A percentile compares a stretch with the other conserved stretches of the same genome.
phyloP scores from a whole-genome alignment of 768 basidiomycete genomes.

The Butyriboletus loyo region DNA sequence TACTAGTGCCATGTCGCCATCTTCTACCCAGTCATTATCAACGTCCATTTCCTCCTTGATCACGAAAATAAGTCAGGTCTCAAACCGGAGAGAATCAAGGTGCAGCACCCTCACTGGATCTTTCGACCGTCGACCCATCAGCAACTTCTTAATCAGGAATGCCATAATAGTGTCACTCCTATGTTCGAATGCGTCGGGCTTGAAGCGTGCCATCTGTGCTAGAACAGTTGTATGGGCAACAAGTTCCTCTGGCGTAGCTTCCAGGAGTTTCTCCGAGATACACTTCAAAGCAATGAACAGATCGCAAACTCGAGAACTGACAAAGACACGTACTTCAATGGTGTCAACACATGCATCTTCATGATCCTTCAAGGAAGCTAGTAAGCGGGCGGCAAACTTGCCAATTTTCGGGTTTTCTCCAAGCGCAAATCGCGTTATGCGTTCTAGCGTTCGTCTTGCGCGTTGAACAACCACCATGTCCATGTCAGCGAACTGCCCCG shows the following conservation, averaged over 20 bases:
- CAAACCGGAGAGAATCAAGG: neutral
- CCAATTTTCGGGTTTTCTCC: conserved; percentile 64
- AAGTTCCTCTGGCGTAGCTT: conserved; percentile 47
- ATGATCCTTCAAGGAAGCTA: conserved; percentile 57
- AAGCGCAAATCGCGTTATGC: conserved; percentile 55
- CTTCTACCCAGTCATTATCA: conserved; percentile 76
- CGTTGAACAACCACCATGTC: neutral
- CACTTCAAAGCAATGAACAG: conserved; percentile 38
- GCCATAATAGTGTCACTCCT: conserved; percentile 72
- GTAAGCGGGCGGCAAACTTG: conserved; percentile 80
- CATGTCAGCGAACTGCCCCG: neutral
- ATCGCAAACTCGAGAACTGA: neutral
- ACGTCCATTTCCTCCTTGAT: conserved; percentile 54
- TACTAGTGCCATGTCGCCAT: conserved; percentile 53
- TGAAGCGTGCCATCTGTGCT: conserved; percentile 66
- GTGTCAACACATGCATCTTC: conserved; percentile 50
- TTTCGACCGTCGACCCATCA: conserved; percentile 53
- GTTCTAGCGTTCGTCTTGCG: conserved; percentile 63
- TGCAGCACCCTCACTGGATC: conserved; percentile 40
- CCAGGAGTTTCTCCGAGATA: conserved; percentile 51
- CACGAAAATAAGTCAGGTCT: neutral
- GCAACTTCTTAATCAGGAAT: conserved; percentile 66
- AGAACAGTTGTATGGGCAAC: conserved; percentile 71
- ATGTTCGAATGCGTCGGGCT: conserved; percentile 72
- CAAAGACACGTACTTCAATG: conserved; percentile 54